phyloP scores from a whole-genome alignment of 2,329 filamentous ascomycete genomes.

The Diaporthe nobilis region DNA sequence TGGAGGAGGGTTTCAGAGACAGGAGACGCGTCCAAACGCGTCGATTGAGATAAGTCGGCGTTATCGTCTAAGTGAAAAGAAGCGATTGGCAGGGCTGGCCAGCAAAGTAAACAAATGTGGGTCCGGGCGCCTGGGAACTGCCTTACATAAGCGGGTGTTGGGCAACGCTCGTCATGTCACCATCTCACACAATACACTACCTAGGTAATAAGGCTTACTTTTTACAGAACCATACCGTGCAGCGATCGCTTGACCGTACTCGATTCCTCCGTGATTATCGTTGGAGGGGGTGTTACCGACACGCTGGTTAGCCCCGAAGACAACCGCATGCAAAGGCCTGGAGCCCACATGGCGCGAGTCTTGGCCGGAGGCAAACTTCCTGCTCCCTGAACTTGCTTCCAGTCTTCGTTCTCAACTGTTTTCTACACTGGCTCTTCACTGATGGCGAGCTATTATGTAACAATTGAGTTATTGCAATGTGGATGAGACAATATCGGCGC shows the following conservation, averaged over 20 bases:
- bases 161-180: background rate
- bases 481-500: background rate
- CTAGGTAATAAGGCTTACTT: background rate
- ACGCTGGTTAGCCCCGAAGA: background rate
- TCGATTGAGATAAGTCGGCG: constrained; percentile 1
- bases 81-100: background rate
- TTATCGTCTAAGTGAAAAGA: background rate
- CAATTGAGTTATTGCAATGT: constrained; percentile 6
- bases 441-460: constrained; percentile 18
- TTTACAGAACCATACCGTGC: background rate
- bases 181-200: background rate
- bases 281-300: background rate
- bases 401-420: background rate
- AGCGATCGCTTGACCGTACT: background rate
- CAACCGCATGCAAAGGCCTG: background rate
- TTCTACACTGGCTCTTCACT: background rate
- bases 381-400: background rate
- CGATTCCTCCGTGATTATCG: background rate
- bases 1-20: background rate
- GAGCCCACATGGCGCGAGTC: background rate
- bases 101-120: background rate
- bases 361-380: background rate
- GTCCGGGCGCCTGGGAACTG: background rate
- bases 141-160: background rate
- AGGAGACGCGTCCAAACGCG: background rate